Conservation (phyloP, 2,329 filamentous ascomycete genomes). For the Septoria linicola region DNA sequence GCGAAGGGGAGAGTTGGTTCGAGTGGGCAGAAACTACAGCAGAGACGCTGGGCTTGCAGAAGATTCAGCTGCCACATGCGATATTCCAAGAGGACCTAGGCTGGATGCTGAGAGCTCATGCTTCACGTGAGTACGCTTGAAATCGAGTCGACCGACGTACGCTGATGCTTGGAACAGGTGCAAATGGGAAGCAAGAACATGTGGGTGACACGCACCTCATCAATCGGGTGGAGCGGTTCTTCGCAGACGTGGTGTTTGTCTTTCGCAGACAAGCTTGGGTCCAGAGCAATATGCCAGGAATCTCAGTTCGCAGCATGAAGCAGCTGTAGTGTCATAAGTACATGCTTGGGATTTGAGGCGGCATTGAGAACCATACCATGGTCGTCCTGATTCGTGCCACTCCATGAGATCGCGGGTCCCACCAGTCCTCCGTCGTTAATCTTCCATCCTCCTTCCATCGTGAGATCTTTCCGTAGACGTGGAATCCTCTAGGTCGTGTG, state of each 20-base stretch:
- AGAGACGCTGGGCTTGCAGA: slow-evolving; percentile 11
- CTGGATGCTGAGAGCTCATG: slow-evolving; percentile 19
- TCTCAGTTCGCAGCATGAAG: not conserved
- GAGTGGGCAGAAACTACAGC: slow-evolving; percentile 14
- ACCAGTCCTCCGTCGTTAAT: not conserved
- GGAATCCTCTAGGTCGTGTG: too few species aligned
- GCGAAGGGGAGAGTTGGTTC: slow-evolving; percentile 5
- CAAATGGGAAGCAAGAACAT: slow-evolving; percentile 17
- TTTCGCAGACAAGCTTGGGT: slow-evolving; percentile 11
- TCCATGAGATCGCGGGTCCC: not conserved
- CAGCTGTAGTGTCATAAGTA: slow-evolving; percentile 12
- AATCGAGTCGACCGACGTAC: not conserved
- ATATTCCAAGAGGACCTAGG: slow-evolving; percentile 17
- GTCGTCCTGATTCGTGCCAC: not conserved
- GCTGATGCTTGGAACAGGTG: slow-evolving; percentile 6
- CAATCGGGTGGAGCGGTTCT: slow-evolving; percentile 18
- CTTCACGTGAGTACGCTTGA: slow-evolving; percentile 13
- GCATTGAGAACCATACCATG: slow-evolving; percentile 9
- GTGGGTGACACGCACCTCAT: slow-evolving; percentile 21
- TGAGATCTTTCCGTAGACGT: too few species aligned
- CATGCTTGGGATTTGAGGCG: slow-evolving; percentile 2
- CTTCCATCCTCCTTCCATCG: too few species aligned
- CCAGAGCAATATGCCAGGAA: slow-evolving; percentile 3
- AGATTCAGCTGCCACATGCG: slow-evolving; percentile 15
- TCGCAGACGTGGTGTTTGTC: slow-evolving; percentile 18